Evolutionary conservation across 2,329 filamentous ascomycete species (phyloP).

Genomic region (Geoglossum cookeanum): DNA sequence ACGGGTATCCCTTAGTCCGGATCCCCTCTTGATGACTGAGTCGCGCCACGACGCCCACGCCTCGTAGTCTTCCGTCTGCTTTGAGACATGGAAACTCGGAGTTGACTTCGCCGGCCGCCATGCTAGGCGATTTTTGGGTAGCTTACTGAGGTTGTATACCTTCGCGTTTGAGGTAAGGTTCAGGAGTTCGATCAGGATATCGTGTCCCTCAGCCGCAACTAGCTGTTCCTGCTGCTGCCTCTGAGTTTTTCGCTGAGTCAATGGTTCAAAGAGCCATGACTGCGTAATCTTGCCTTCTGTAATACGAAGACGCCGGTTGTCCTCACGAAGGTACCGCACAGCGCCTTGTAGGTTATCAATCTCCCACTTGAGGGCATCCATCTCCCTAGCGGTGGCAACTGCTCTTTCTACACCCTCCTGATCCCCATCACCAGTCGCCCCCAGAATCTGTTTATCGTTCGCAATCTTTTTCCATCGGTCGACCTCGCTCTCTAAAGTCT

Average conservation of each 20-base stretch:
- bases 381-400: slow-evolving; percentile 51
- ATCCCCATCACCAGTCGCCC: slow-evolving; percentile 24
- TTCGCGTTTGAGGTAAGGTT: slow-evolving; percentile 36
- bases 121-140: slow-evolving; percentile 40
- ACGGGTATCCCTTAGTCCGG: not conserved
- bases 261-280: slow-evolving; percentile 10
- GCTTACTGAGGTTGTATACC: slow-evolving; percentile 37
- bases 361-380: slow-evolving; percentile 51
- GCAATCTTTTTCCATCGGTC: slow-evolving; percentile 42
- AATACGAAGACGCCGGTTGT: slow-evolving; percentile 42
- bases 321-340: slow-evolving; percentile 47
- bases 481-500: slow-evolving; percentile 42
- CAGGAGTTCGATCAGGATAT: slow-evolving; percentile 45
- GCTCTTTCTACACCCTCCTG: slow-evolving; percentile 44
- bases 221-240: not conserved
- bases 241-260: not conserved
- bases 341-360: slow-evolving; percentile 45
- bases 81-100: slow-evolving; percentile 46
- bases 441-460: slow-evolving; percentile 9
- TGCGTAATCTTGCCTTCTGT: slow-evolving; percentile 8
- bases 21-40: slow-evolving; percentile 3
- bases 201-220: slow-evolving; percentile 32
- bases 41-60: slow-evolving; percentile 21
- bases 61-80: slow-evolving; percentile 45
- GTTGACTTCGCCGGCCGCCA: slow-evolving; percentile 48